These are phyloP conservation scores for Trichoderma simmonsii DNA, from an alignment of 2,329 filamentous ascomycete genomes.

Conservation along the genomic window DNA sequence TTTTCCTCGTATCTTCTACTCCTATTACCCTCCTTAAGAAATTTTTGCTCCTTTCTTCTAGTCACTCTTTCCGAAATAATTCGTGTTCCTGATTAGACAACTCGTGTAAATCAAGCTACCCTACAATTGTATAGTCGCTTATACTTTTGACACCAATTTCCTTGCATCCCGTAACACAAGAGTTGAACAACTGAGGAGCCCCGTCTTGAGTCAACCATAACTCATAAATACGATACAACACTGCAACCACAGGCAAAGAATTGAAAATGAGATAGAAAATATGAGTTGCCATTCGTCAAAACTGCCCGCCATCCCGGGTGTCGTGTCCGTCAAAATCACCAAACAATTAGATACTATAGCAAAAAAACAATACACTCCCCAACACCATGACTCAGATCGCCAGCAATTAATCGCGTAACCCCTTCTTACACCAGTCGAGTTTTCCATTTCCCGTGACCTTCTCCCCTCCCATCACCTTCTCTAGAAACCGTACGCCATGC, in stretches of 20 bases:
- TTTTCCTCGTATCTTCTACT: not conserved
- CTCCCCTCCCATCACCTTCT: not conserved
- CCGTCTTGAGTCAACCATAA: not conserved
- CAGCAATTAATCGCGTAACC: not conserved
- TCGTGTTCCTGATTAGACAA: not conserved
- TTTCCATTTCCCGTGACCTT: not conserved
- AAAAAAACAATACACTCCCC: not conserved
- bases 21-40: not conserved
- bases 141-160: not conserved
- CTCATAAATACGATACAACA: not conserved
- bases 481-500: slow-evolving; percentile 10
- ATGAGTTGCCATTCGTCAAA: not conserved
- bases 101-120: not conserved
- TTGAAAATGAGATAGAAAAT: not conserved
- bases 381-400: slow-evolving; percentile 6
- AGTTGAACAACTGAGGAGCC: not conserved
- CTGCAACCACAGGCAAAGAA: not conserved
- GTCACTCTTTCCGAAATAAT: not conserved
- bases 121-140: not conserved
- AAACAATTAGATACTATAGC: not conserved
- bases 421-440: not conserved
- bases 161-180: not conserved
- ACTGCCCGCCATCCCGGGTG: not conserved
- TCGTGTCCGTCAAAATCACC: not conserved
- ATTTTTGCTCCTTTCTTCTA: not conserved